Evolutionary conservation across 805 yeast genomes (phyloP), one percentile per base, ranked within the genome.

Genomic region (Scheffersomyces coipomensis): DNA sequence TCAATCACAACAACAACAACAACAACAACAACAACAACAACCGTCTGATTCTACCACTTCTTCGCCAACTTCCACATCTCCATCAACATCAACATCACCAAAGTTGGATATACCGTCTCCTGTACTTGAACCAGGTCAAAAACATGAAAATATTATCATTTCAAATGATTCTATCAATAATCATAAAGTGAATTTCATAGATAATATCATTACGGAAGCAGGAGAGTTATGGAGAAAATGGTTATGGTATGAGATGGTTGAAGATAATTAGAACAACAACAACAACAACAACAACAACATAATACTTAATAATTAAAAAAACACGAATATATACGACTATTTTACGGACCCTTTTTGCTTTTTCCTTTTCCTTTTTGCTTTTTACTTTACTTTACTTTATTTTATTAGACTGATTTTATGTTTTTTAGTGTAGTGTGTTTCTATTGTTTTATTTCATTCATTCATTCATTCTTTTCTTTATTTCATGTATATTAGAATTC

Each of bases 211-310:
- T 31, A 65, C 68, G 39, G 90, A 83, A 56, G 90, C 95, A 2
- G 95, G 96, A 23, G 95, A 88, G 53, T 68, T 85, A 31, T 88
- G 95, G 95, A 71, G 96, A 47, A 83, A 81, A 51, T 86, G 91
- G 87, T 64, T 85, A 29, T 86, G 70, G 70, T 48, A 58, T 46
- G 75, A 68, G 43, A 58, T 64, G 63, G 49, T 55, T 32, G 69
- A 64, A 32, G 64, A 61, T 31, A 53, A 50, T 42, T 52, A 36
- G 31, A 18, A 15, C 10, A 19, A 25, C 11, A 5, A 25, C 11
- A 22, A 22, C n/a, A n/a, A n/a, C n/a, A n/a, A n/a, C n/a, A n/a
- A n/a, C n/a, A n/a, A n/a, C n/a, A n/a, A 22, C 24, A 22, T 22
- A 22, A 6, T 22, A 7, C 24, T 7, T 12, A 24, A 24, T 5